Evolutionary conservation across 164 flowering plant species (phyloP).

Genomic region (Brasenia schreberi): DNA sequence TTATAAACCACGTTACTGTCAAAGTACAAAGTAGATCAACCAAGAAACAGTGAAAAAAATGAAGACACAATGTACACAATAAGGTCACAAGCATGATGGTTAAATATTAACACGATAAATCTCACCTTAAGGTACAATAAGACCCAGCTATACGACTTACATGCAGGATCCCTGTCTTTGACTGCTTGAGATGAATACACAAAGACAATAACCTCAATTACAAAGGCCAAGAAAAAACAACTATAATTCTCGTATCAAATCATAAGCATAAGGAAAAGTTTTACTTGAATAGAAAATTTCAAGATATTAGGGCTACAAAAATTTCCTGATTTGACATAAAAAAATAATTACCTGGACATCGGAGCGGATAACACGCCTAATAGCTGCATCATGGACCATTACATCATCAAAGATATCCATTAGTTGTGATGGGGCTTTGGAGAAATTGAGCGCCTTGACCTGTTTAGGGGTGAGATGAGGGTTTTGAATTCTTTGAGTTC

Average conservation of each 20-base stretch:
- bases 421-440: constrained; percentile 60
- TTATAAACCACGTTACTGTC: too few species aligned
- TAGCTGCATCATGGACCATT: constrained; percentile 43
- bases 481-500: too few species aligned
- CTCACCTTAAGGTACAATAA: constrained; percentile 68
- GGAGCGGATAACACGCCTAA: constrained; percentile 59
- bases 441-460: too few species aligned
- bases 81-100: background rate
- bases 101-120: background rate
- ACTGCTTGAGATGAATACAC: constrained; percentile 39
- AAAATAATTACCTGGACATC: constrained; percentile 52
- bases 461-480: too few species aligned
- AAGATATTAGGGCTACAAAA: background rate
- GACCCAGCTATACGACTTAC: constrained; percentile 65
- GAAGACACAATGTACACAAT: background rate
- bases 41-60: too few species aligned
- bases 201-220: too few species aligned
- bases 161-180: constrained; percentile 81
- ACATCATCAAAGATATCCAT: constrained; percentile 65
- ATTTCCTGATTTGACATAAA: background rate
- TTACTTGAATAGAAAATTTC: background rate
- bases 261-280: background rate
- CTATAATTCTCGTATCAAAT: too few species aligned
- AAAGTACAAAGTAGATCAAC: too few species aligned
- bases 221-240: background rate